Evolutionary conservation across 2,329 filamentous ascomycete genomes (phyloP).

Genomic region (Colletotrichum caudatum): DNA sequence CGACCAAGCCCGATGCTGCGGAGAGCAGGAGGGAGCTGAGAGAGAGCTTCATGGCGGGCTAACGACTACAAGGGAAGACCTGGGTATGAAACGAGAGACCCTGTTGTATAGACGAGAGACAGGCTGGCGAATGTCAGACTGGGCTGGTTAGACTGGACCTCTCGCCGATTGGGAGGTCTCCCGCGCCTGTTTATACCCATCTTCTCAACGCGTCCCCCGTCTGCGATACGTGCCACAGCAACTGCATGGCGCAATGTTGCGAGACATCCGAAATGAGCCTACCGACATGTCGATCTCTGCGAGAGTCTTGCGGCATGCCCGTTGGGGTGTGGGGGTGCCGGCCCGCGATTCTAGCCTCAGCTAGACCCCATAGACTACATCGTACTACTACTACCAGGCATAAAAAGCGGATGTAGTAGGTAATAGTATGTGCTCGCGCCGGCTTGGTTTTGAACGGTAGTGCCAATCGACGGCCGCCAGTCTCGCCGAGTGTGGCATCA

Average conservation of each 20-base stretch:
- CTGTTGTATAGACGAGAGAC: conserved; percentile 2
- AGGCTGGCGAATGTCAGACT: neutral
- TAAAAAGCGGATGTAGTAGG: too few species aligned
- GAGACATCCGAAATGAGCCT: conserved; percentile 24
- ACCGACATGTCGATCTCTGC: neutral
- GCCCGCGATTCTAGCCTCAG: conserved; percentile 26
- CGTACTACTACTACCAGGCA: too few species aligned
- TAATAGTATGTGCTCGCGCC: neutral
- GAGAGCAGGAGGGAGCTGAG: conserved; percentile 22
- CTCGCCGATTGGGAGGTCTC: neutral
- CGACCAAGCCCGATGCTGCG: conserved; percentile 13
- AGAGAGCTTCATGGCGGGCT: conserved; percentile 16
- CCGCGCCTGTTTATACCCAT: conserved; percentile 2
- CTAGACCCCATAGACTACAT: neutral
- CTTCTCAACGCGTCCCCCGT: neutral
- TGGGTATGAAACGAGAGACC: neutral
- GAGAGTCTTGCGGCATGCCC: conserved; percentile 25
- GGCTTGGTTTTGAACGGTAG: neutral
- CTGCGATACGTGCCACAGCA: conserved; percentile 21
- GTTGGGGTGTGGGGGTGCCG: conserved; percentile 21
- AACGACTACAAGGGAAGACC: neutral
- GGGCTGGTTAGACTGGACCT: too few species aligned
- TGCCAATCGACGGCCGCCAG: neutral
- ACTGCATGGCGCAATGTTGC: conserved; percentile 29
- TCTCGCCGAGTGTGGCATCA: conserved; percentile 4